These are phyloP conservation scores for Botryobasidium botryosum DNA, from an alignment of 768 basidiomycete genomes.

Conservation along the genomic window DNA sequence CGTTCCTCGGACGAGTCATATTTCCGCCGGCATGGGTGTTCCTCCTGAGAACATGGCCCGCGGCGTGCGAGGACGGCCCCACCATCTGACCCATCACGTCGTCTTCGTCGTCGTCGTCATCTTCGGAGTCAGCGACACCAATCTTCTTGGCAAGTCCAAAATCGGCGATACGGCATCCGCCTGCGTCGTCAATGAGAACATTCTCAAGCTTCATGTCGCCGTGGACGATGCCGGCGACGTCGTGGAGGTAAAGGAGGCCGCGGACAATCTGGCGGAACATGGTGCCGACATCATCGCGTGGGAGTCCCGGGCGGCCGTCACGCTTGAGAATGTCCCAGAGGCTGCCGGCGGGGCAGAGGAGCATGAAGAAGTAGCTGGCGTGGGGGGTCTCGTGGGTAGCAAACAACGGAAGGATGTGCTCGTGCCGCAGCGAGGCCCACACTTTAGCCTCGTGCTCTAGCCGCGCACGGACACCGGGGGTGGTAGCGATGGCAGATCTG, in stretches of 20 bases:
- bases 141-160: slow-evolving; percentile 67
- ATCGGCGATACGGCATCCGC: slow-evolving; percentile 70
- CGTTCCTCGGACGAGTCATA: no score
- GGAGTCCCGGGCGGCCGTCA: slow-evolving; percentile 40
- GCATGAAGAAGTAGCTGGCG: slow-evolving; percentile 67
- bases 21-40: no score
- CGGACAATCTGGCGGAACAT: slow-evolving; percentile 77
- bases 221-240: slow-evolving; percentile 62
- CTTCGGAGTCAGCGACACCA: slow-evolving; percentile 17
- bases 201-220: slow-evolving; percentile 97
- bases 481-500: slow-evolving; percentile 22
- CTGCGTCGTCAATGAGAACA: slow-evolving; percentile 77
- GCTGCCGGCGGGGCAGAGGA: slow-evolving; percentile 70
- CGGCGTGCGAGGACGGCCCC: no score
- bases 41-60: no score
- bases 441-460: slow-evolving; percentile 53
- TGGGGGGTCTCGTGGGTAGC: slow-evolving; percentile 37
- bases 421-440: slow-evolving; percentile 66
- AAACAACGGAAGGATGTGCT: slow-evolving; percentile 77
- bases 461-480: slow-evolving; percentile 32
- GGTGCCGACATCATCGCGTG: slow-evolving; percentile 64
- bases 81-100: no score
- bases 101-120: no score
- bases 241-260: slow-evolving; percentile 70
- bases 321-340: slow-evolving; percentile 54